phyloP scores from a whole-genome alignment of 768 basidiomycete genomes.

The Leccinum boreale region DNA sequence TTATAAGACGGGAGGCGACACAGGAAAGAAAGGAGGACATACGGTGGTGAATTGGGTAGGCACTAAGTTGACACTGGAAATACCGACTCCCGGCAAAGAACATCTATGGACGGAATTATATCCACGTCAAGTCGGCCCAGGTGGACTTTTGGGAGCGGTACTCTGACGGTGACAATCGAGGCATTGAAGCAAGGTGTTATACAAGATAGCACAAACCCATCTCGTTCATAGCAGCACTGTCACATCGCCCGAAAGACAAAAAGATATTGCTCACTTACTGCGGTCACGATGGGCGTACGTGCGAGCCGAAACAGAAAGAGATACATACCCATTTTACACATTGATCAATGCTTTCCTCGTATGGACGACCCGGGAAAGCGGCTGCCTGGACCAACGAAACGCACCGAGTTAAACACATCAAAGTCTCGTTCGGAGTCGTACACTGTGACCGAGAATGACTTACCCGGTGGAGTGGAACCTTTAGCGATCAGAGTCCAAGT shows the following conservation, averaged over 20 bases:
- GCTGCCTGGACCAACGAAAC: no score
- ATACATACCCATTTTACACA: no score
- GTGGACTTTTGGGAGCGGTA: not conserved
- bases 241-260: not conserved
- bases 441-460: no score
- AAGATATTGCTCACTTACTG: no score
- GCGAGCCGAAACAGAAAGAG: no score
- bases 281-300: no score
- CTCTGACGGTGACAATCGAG: not conserved
- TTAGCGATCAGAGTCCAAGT: no score
- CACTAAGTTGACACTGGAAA: not conserved
- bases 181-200: not conserved
- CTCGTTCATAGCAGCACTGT: not conserved
- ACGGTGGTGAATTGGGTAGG: not conserved
- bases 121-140: not conserved
- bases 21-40: not conserved
- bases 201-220: not conserved
- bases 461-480: not conserved
- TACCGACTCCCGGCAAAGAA: not conserved
- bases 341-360: no score
- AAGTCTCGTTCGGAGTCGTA: no score
- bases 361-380: no score
- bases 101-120: not conserved
- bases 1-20: not conserved
- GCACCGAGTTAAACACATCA: no score